phyloP scores from a whole-genome alignment of 805 yeast genomes.

The Suhomyces pyralidae region DNA sequence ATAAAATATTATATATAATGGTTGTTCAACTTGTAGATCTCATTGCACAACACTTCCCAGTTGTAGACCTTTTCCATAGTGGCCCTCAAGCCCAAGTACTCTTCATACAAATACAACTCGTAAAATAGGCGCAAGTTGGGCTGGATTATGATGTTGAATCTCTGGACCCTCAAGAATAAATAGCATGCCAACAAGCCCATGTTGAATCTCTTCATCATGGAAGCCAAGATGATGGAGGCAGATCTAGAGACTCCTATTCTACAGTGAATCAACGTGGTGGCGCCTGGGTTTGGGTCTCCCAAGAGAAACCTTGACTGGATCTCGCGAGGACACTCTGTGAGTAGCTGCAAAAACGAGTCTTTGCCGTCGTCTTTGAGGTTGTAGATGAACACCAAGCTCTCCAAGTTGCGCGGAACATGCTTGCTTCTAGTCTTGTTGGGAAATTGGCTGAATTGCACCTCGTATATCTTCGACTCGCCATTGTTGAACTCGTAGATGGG shows the following conservation, averaged over 20 bases:
- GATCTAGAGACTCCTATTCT: constrained; percentile 42
- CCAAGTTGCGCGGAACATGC: constrained; percentile 7
- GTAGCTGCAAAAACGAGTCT: constrained; percentile 29
- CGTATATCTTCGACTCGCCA: constrained; percentile 17
- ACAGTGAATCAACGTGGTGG: constrained; percentile 33
- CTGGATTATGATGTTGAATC: constrained; percentile 42
- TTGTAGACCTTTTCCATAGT: constrained; percentile 14
- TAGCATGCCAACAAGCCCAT: constrained; percentile 33
- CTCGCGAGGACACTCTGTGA: constrained; percentile 26
- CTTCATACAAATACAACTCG: constrained; percentile 32
- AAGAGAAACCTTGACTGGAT: constrained; percentile 28
- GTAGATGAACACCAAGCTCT: constrained; percentile 23
- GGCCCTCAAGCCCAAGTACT: constrained; percentile 16
- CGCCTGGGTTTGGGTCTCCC: constrained; percentile 12
- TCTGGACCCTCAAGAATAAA: constrained; percentile 34
- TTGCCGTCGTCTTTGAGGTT: constrained; percentile 40
- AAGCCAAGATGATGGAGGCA: constrained; percentile 40
- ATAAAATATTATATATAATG: constrained; percentile 18
- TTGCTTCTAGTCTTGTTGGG: constrained; percentile 4
- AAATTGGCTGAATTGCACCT: constrained; percentile 12
- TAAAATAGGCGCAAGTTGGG: constrained; percentile 39
- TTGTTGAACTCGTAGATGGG: constrained; percentile 21
- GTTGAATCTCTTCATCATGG: constrained; percentile 32
- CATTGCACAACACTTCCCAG: constrained; percentile 31
- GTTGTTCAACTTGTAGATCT: constrained; percentile 26